phyloP scores from a whole-genome alignment of 2,329 filamentous ascomycete species.

The Massarina eburnea region DNA sequence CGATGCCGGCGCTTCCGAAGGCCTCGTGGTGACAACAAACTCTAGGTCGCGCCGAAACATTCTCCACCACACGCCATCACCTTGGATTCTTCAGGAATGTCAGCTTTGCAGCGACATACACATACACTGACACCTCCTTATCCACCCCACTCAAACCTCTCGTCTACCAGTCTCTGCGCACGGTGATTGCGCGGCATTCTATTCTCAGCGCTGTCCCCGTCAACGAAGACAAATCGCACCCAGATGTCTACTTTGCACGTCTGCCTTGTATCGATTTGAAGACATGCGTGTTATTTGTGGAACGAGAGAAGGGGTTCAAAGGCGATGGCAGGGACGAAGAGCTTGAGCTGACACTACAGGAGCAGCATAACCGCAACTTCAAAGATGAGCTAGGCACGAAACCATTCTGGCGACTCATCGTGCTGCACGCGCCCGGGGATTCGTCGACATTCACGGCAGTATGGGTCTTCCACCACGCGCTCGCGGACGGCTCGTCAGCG shows the following conservation, averaged over 20 bases:
- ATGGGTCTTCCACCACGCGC: slow-evolving; percentile 53
- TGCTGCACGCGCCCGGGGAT: slow-evolving; percentile 28
- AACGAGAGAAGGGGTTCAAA: slow-evolving; percentile 19
- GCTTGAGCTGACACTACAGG: slow-evolving; percentile 44
- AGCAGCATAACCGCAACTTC: slow-evolving; percentile 47
- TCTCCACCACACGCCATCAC: slow-evolving; percentile 48
- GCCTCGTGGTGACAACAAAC: background rate
- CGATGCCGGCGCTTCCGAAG: background rate
- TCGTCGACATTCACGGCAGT: slow-evolving; percentile 42
- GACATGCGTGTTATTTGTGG: slow-evolving; percentile 36
- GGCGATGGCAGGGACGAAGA: slow-evolving; percentile 40
- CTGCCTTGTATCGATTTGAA: slow-evolving; percentile 47
- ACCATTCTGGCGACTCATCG: slow-evolving; percentile 50
- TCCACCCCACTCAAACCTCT: slow-evolving; percentile 23
- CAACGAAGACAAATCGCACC: slow-evolving; percentile 41
- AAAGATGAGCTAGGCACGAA: slow-evolving; percentile 23
- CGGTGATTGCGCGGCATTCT: slow-evolving; percentile 45
- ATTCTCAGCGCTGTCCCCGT: slow-evolving; percentile 48
- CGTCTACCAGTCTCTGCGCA: slow-evolving; percentile 39
- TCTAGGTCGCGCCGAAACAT: slow-evolving; percentile 48
- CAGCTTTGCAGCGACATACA: slow-evolving; percentile 42
- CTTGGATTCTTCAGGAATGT: slow-evolving; percentile 50
- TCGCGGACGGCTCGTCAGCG: slow-evolving; percentile 51
- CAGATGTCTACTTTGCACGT: slow-evolving; percentile 47
- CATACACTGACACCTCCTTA: slow-evolving; percentile 12